Percentiles rank a stretch among this genome's conserved stretches.
phyloP scores from a whole-genome alignment of 2,329 filamentous ascomycete genomes.

The Colletotrichum graminicola region DNA sequence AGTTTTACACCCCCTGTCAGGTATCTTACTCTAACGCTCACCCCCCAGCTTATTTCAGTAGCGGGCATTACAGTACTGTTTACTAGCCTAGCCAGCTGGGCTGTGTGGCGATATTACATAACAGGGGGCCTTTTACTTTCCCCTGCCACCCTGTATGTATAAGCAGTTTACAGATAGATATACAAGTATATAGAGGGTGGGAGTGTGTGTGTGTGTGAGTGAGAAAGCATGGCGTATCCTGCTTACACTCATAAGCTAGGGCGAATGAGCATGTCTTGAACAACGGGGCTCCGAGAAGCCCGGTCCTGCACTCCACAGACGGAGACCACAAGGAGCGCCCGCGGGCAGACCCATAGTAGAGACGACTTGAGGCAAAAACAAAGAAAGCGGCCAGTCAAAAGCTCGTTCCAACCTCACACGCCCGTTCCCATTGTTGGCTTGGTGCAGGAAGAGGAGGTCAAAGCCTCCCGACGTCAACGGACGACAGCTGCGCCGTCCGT shows the following conservation, averaged over 20 bases:
- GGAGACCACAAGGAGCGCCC: background rate
- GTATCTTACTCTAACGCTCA: too few species aligned
- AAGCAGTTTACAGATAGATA: background rate
- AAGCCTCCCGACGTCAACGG: slow-evolving; percentile 23
- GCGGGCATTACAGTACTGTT: too few species aligned
- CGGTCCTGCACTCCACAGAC: background rate
- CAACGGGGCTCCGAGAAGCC: slow-evolving; percentile 1
- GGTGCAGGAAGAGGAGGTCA: slow-evolving; percentile 1
- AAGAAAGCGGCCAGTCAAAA: slow-evolving; percentile 16
- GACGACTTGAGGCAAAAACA: slow-evolving; percentile 6
- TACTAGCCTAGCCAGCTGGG: too few species aligned
- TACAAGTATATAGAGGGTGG: background rate
- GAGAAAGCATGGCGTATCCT: background rate
- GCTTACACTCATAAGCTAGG: background rate
- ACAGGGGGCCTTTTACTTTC: too few species aligned
- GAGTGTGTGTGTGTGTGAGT: too few species aligned
- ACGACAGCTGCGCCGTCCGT: slow-evolving; percentile 26
- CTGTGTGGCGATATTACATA: too few species aligned
- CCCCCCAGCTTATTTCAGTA: too few species aligned
- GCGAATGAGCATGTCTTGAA: background rate
- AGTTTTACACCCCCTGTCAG: too few species aligned
- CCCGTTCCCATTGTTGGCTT: background rate
- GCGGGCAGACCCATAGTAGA: background rate
- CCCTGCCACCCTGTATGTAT: too few species aligned
- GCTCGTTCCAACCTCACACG: background rate